Evolutionary conservation across 2,329 filamentous ascomycete species (phyloP), one percentile per base, ranked within the genome.

Genomic region (Trichoderma sp.): DNA sequence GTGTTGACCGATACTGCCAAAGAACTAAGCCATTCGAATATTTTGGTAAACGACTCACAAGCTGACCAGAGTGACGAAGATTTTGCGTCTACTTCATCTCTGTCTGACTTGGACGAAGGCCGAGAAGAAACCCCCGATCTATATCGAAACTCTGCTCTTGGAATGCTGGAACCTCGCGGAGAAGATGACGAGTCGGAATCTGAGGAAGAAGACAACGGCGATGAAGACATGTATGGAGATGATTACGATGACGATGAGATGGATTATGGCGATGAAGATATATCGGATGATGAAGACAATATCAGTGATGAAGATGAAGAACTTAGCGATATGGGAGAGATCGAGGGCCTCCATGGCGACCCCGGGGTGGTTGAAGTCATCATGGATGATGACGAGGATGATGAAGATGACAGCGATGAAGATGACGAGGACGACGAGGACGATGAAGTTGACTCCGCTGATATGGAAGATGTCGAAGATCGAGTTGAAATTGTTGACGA

Each of bases 111-210:
- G 61, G 92, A 94, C 51, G 92, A 94, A 70, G 90, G 93, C 68
- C 90, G 94, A 55, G 94, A 97, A 79, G 96, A 98, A 78, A 99
- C 96, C 5, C 96, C 96, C 34, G 96, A 99, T 80, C 86, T 99
- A 24, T 98, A 97, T 82, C 91, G 96, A 65, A 97, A 98, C 79
- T 98, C 96, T 2, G 93, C 96, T 1, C 84, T 99, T 26, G 95
- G 96, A 60, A 96, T 98, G 89, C 90, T 97, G 65, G 96, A 98
- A 78, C 90, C 92, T 72, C 88, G 90, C 60, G 88, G 91, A 69
- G 91, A 94, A 70, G 90, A 92, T 70, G 93, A 95, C 71, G 94
- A 93, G 60, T 93, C 92, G 39, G 91, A 93, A 37, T 90, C 89
- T 18, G 90, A 90, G 69, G 90, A 90, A 69, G 89, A 92, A 69